Evolutionary conservation across 2,329 filamentous ascomycete genomes (phyloP).

Genomic region (Penicillium hesseltinei): DNA sequence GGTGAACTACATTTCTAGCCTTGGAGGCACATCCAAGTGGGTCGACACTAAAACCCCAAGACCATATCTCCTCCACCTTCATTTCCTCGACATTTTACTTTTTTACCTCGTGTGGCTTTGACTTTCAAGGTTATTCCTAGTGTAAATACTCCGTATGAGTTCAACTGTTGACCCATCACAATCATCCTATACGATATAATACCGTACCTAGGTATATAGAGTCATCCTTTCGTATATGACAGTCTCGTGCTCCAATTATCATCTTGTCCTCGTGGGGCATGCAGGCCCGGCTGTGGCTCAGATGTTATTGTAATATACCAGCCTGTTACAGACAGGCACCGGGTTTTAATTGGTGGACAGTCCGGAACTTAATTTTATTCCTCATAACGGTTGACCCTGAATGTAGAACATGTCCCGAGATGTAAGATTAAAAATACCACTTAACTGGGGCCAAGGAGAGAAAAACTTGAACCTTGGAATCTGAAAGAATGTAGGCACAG

Average conservation of each 20-base stretch:
- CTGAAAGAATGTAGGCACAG: background rate
- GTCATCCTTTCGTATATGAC: background rate
- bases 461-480: too few species aligned
- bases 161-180: background rate
- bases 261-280: constrained; percentile 1
- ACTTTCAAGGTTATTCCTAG: background rate
- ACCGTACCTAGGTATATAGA: background rate
- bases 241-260: background rate
- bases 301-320: background rate
- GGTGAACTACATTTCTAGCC: constrained; percentile 13
- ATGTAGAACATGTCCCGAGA: background rate
- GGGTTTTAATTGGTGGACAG: background rate
- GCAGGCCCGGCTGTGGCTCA: constrained; percentile 2
- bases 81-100: background rate
- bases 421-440: background rate
- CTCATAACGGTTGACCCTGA: background rate
- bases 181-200: background rate
- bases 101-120: background rate
- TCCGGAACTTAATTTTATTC: background rate
- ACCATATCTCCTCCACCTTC: background rate
- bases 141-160: background rate
- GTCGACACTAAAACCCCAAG: background rate
- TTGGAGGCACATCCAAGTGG: background rate
- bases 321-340: background rate
- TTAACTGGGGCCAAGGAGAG: background rate